Evolutionary conservation across 108 stramenopile genomes (phyloP).

Genomic region (Conticribra guillardii): DNA sequence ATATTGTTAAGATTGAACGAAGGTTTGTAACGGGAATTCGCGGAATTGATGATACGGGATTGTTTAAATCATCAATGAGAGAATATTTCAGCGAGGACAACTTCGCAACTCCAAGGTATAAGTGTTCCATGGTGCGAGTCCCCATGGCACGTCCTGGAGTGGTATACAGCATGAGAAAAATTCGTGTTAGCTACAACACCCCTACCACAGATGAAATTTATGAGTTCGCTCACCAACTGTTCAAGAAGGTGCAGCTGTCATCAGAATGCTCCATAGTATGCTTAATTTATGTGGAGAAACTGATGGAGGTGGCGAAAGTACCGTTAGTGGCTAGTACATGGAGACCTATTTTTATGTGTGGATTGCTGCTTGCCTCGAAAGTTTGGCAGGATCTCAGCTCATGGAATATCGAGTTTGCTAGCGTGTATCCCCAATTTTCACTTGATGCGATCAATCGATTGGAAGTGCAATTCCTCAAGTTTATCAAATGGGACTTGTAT

Average conservation of each 20-base stretch:
- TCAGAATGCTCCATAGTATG: conserved; percentile 98
- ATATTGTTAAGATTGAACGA: conserved; percentile 87
- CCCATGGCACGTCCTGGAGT: conserved; percentile 86
- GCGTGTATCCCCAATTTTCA: conserved; percentile 95
- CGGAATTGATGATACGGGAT: conserved; percentile 43
- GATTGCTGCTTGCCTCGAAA: conserved; percentile 96
- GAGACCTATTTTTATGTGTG: conserved; percentile 96
- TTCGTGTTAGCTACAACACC: conserved; percentile 62
- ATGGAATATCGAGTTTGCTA: conserved; percentile 98
- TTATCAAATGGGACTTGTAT: conserved; percentile 96
- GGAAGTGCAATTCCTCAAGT: conserved; percentile 87
- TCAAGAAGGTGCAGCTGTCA: conserved; percentile 90
- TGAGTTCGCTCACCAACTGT: conserved; percentile 91
- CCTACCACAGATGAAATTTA: conserved; percentile 88
- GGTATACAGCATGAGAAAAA: conserved; percentile 72
- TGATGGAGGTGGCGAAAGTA: conserved; percentile 94
- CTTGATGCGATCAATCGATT: conserved; percentile 91
- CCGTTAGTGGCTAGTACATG: conserved; percentile 92
- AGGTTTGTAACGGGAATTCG: conserved; percentile 66
- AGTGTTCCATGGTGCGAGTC: conserved; percentile 80
- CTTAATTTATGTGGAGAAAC: conserved; percentile 97
- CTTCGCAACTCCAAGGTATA: conserved; percentile 76
- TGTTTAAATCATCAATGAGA: conserved; percentile 75
- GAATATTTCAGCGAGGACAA: conserved; percentile 75
- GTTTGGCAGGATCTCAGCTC: conserved; percentile 98